These are phyloP conservation scores for Lojkania enalia DNA, from an alignment of 2,329 filamentous ascomycete species.

Conservation along the genomic window DNA sequence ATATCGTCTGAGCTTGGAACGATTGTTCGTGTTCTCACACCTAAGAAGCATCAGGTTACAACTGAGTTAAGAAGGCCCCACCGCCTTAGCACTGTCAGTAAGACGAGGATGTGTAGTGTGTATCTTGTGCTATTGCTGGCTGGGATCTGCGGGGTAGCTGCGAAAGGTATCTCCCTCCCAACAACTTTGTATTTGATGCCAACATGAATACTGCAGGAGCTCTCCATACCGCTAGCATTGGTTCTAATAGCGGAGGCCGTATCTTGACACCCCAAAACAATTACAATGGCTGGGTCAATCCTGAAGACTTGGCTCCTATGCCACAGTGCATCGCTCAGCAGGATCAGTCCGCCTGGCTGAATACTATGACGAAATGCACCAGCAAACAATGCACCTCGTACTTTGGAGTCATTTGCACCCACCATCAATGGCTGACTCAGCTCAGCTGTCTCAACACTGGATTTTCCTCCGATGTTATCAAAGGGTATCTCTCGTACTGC, in stretches of 20 bases:
- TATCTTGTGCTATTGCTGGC: slow-evolving; percentile 9
- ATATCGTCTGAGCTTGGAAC: too few relatives aligned
- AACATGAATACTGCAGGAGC: slow-evolving; percentile 10
- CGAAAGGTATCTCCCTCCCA: slow-evolving; percentile 11
- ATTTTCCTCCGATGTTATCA: slow-evolving; percentile 32
- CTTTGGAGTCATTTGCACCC: slow-evolving; percentile 39
- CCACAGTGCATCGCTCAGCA: slow-evolving; percentile 43
- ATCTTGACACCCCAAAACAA: slow-evolving; percentile 20
- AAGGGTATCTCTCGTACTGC: slow-evolving; percentile 31
- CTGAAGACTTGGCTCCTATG: slow-evolving; percentile 39
- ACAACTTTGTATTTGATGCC: slow-evolving; percentile 3
- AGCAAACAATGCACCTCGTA: slow-evolving; percentile 32
- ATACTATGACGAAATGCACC: slow-evolving; percentile 37
- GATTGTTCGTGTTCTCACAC: too few relatives aligned
- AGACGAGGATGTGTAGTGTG: slow-evolving; percentile 9
- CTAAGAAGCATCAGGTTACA: background rate
- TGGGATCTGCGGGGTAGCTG: slow-evolving; percentile 7
- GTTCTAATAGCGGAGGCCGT: slow-evolving; percentile 3
- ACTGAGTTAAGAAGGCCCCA: background rate
- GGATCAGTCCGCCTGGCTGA: slow-evolving; percentile 35
- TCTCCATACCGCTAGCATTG: slow-evolving; percentile 2
- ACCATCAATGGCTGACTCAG: slow-evolving; percentile 39
- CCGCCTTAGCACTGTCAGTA: background rate
- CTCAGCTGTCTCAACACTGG: slow-evolving; percentile 36
- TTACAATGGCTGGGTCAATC: slow-evolving; percentile 38